phyloP scores from a whole-genome alignment of 176 grass and related monocot genomes.

The Tuctoria greenei region DNA sequence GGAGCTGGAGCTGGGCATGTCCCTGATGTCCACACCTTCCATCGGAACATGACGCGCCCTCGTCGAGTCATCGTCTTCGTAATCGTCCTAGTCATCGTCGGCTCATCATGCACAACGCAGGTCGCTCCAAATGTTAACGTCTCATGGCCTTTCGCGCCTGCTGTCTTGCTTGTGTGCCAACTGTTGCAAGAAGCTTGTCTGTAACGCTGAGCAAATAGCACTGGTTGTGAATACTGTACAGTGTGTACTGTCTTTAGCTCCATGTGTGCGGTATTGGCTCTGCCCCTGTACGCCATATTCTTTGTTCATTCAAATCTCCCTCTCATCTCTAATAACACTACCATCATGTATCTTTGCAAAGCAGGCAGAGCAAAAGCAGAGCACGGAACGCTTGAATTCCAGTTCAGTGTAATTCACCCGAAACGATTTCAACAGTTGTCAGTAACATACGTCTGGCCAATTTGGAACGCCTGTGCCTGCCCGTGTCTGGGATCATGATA shows the following conservation, averaged over 20 bases:
- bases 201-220: slow-evolving; percentile 33
- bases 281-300: slow-evolving; percentile 21
- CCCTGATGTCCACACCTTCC: slow-evolving; percentile 36
- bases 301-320: not conserved
- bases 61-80: not conserved
- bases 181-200: not conserved
- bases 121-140: not conserved
- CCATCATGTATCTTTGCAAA: no score
- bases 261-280: slow-evolving; percentile 31
- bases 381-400: not conserved
- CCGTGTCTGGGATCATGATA: not conserved
- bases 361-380: not conserved
- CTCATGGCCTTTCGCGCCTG: not conserved
- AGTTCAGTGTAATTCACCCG: not conserved
- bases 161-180: slow-evolving; percentile 12
- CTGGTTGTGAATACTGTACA: slow-evolving; percentile 40
- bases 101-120: not conserved
- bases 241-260: slow-evolving; percentile 24
- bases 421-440: not conserved
- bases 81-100: not conserved
- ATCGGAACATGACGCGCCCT: slow-evolving; percentile 36
- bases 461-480: not conserved
- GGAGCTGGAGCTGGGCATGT: slow-evolving; percentile 54
- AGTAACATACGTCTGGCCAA: not conserved
- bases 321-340: not conserved